Evolutionary conservation across 257 asterid genomes (phyloP), one percentile per base, ranked within the genome.

Genomic region (Jacaranda mimosifolia): DNA sequence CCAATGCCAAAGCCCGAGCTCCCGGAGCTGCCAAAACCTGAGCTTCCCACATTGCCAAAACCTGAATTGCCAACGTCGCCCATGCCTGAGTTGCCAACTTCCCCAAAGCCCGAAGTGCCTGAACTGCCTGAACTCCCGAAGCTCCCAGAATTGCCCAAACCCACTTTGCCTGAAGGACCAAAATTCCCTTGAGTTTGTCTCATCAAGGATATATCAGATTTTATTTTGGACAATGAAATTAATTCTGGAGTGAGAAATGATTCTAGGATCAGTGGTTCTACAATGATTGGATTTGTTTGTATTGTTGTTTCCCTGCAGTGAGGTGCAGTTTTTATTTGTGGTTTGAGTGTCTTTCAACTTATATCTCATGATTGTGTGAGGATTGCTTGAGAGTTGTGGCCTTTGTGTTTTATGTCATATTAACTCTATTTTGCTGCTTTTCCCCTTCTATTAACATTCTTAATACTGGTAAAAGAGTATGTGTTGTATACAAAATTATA

Each of bases 121-220:
- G 49, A 72, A 14, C 15, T 81, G 2, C 88, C 86, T 36, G 77
- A 73, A 49, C 48, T 73, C 5, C 83, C 89, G 7, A 82, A 85
- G 32, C 52, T 63, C 7, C 87, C 85, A 46, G 81, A 80, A 68
- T n/a, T 81, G 51, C 85, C 85, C 5, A 71, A 72, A 32, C 84
- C 82, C 5, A 59, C 76, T 10, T 4, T 79, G 7, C 83, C 86
- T 7, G 80, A 66, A 76, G 69, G 69, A 6, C 80, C 69, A 1
- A 67, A 76, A 68, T 35, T 60, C 58, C 80, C 80, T 67, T 76
- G 80, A 76, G 32, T 66, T 66, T 35, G 36, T 52, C 49, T 42
- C 9, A 17, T 17, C 62, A 74, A 60, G 63, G 17, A 57, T 13
- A 26, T 26, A 26, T 26, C 2, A 26, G 32, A 26, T 26, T 26